Conservation (phyloP, 441 rosid species). For the Hypseocharis bilobata region DNA sequence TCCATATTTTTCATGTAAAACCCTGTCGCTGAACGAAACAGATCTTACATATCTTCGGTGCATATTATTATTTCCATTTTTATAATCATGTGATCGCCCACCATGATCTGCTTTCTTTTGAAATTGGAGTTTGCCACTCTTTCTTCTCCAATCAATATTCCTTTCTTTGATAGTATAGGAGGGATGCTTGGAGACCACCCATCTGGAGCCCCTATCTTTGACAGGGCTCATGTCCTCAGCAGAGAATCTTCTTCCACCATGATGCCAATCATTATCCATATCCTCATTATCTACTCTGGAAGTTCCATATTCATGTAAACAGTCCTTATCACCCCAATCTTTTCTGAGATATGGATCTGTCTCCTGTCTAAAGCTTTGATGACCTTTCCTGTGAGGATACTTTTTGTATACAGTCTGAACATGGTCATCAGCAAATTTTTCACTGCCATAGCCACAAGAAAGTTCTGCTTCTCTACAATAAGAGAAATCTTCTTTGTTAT, state of each 20-base stretch:
- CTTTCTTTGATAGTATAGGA: conserved; percentile 18
- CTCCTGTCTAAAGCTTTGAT: conserved; percentile 24
- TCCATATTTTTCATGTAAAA: conserved; percentile 24
- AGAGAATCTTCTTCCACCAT: conserved; percentile 20
- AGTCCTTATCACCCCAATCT: conserved; percentile 25
- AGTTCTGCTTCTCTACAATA: conserved; percentile 19
- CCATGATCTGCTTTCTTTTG: conserved; percentile 26
- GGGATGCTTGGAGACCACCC: conserved; percentile 23
- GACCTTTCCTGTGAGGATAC: conserved; percentile 19
- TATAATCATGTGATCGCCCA: conserved; percentile 21
- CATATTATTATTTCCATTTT: conserved; percentile 24
- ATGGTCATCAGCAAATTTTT: conserved; percentile 20
- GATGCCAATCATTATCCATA: conserved; percentile 21
- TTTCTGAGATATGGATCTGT: conserved; percentile 23
- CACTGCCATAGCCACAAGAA: conserved; percentile 22
- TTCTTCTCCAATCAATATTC: conserved; percentile 24
- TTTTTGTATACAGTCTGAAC: conserved; percentile 15
- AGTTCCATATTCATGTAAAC: conserved; percentile 24
- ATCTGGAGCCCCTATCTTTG: conserved; percentile 25
- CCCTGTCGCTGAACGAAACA: conserved; percentile 20
- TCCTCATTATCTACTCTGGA: conserved; percentile 21
- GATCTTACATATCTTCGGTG: conserved; percentile 22
- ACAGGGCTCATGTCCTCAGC: conserved; percentile 22
- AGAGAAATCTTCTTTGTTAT: conserved; percentile 22
- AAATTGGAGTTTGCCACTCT: conserved; percentile 21